A percentile compares a stretch with the other conserved stretches of the same genome.
phyloP scores from a whole-genome alignment of 345 rosid species.

The Eucalyptus camaldulensis region DNA sequence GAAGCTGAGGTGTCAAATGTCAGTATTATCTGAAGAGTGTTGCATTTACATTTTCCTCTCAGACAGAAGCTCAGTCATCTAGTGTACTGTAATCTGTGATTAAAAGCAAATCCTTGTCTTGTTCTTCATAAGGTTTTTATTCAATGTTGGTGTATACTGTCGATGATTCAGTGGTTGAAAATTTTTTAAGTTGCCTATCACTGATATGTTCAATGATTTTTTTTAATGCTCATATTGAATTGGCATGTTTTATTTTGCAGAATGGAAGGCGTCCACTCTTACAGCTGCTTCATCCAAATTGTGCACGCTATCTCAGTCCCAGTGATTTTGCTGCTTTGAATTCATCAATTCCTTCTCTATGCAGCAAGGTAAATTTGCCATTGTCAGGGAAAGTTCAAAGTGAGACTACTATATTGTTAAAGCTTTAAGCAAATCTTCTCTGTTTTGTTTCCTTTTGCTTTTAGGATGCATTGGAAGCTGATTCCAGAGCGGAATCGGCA shows the following conservation, averaged over 20 bases:
- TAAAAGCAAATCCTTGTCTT: background rate
- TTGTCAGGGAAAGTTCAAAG: background rate
- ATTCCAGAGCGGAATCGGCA: constrained; percentile 13
- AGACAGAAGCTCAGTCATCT: background rate
- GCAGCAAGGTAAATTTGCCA: constrained; percentile 33
- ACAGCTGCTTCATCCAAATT: constrained; percentile 79
- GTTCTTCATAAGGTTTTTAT: background rate
- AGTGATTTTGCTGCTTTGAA: constrained; percentile 64
- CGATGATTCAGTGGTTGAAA: background rate
- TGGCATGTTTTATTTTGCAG: constrained; percentile 19
- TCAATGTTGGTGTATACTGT: background rate
- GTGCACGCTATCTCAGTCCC: constrained; percentile 60
- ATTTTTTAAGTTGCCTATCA: background rate
- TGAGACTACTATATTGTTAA: background rate
- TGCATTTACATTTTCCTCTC: background rate
- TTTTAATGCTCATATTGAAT: background rate
- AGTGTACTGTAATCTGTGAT: background rate
- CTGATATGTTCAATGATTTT: background rate
- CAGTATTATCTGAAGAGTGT: background rate
- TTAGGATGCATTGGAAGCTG: constrained; percentile 38
- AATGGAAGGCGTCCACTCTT: constrained; percentile 63
- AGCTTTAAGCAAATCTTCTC: background rate
- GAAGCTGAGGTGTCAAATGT: background rate
- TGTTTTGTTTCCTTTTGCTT: background rate
- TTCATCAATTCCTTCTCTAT: constrained; percentile 50